These are phyloP conservation scores for Vaccinium darrowii DNA, from an alignment of 148 eudicot species.

Conservation along the genomic window DNA sequence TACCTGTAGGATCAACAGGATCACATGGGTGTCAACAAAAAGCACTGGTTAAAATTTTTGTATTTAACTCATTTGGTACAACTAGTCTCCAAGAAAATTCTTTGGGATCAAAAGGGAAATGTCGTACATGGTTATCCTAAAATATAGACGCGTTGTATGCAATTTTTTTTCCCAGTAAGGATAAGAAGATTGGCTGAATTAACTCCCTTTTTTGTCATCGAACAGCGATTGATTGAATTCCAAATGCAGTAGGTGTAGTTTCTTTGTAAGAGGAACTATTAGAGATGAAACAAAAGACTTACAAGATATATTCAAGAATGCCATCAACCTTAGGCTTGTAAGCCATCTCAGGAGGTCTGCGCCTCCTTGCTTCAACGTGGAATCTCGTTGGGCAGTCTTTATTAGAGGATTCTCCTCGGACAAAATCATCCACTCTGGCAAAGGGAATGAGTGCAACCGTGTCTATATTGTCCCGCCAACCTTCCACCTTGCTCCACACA, in stretches of 20 bases:
- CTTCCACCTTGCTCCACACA: conserved; percentile 90
- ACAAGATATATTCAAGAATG: conserved; percentile 89
- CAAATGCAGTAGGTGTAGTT: not conserved
- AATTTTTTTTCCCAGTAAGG: not conserved
- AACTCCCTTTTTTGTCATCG: not conserved
- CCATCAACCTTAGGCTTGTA: conserved; percentile 94
- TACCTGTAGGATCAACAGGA: conserved; percentile 48
- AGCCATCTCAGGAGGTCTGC: conserved; percentile 43
- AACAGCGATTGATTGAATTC: not conserved
- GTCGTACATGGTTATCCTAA: not conserved
- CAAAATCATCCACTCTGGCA: conserved; percentile 87
- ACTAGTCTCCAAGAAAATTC: not conserved
- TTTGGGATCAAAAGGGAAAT: not conserved
- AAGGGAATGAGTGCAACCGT: conserved; percentile 86
- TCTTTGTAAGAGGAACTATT: not conserved
- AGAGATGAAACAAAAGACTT: conserved; percentile 27
- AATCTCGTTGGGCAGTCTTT: conserved; percentile 86
- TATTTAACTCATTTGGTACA: not conserved
- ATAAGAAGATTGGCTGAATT: not conserved
- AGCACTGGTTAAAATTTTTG: not conserved
- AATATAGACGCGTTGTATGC: not conserved
- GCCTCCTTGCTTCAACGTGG: conserved; percentile 93
- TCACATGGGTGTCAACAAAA: not conserved
- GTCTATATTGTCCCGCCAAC: conserved; percentile 77
- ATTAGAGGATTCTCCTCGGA: conserved; percentile 82